Conservation (phyloP, 2,329 filamentous ascomycete species). For the Leptographium flavum region DNA sequence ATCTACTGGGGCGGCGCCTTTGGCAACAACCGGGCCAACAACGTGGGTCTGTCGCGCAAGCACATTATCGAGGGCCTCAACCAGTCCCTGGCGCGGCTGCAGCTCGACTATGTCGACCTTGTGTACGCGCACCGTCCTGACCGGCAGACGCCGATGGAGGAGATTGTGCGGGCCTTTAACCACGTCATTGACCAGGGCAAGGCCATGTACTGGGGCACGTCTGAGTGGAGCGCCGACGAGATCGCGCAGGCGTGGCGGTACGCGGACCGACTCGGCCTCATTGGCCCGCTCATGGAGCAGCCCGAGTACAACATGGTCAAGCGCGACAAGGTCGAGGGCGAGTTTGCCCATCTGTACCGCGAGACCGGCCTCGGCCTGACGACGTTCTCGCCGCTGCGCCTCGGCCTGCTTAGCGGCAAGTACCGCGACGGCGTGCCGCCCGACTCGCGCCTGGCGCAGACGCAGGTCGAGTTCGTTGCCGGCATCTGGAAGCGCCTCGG, state of each 20-base stretch:
- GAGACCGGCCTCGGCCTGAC: constrained; percentile 40
- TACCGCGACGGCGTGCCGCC: constrained; percentile 48
- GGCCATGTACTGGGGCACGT: constrained; percentile 60
- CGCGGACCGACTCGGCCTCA: constrained; percentile 44
- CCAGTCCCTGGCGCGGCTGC: constrained; percentile 40
- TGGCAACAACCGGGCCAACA: constrained; percentile 40
- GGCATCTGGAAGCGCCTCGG: constrained; percentile 37
- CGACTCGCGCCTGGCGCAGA: constrained; percentile 43
- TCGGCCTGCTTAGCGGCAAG: constrained; percentile 44
- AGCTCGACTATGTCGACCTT: constrained; percentile 52
- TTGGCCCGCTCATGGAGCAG: constrained; percentile 53
- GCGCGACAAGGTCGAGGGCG: constrained; percentile 21
- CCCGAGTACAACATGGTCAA: constrained; percentile 52
- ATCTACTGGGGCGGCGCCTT: constrained; percentile 52
- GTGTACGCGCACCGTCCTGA: constrained; percentile 49
- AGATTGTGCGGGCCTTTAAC: constrained; percentile 41
- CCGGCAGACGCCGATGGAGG: constrained; percentile 42
- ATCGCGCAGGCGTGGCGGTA: constrained; percentile 48
- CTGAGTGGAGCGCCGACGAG: constrained; percentile 54
- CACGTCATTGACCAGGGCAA: constrained; percentile 46
- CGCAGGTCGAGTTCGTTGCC: constrained; percentile 40
- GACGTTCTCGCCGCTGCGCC: constrained; percentile 36
- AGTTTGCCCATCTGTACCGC: constrained; percentile 42
- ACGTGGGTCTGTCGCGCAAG: constrained; percentile 33
- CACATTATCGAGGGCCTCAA: constrained; percentile 43